Percentiles rank a stretch among this genome's conserved stretches.
Evolutionary conservation across 1,284 basidiomycete genomes (phyloP).

Genomic region (Anthracocystis walkeri): DNA sequence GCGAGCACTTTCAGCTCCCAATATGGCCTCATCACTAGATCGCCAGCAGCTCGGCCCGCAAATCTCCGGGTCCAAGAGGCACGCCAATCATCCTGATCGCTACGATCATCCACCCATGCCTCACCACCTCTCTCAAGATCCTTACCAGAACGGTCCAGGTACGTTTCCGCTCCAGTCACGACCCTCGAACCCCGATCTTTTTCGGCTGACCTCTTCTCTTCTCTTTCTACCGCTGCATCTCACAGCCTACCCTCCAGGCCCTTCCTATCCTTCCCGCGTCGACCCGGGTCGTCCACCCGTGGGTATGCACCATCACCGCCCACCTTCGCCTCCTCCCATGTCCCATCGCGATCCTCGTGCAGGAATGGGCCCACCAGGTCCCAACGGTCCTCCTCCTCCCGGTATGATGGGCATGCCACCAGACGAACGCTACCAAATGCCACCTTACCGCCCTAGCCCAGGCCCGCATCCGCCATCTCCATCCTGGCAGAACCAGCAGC

Average conservation of each 20-base stretch:
- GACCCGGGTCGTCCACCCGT: slow-evolving; percentile 38
- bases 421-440: slow-evolving; percentile 44
- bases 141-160: slow-evolving; percentile 48
- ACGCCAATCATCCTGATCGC: slow-evolving; percentile 39
- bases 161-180: slow-evolving; percentile 6
- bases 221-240: not conserved
- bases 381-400: slow-evolving; percentile 37
- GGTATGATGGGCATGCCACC: slow-evolving; percentile 50
- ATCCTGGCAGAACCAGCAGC: slow-evolving; percentile 51
- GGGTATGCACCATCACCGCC: slow-evolving; percentile 46
- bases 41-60: slow-evolving; percentile 47
- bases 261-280: slow-evolving; percentile 36
- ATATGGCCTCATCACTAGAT: slow-evolving; percentile 51
- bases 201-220: not conserved
- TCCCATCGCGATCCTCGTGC: slow-evolving; percentile 45
- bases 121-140: slow-evolving; percentile 46
- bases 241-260: slow-evolving; percentile 41
- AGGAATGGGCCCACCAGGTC: slow-evolving; percentile 36
- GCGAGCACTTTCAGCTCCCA: slow-evolving; percentile 6
- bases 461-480: slow-evolving; percentile 46
- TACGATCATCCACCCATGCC: slow-evolving; percentile 54
- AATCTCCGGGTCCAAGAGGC: slow-evolving; percentile 40
- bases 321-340: slow-evolving; percentile 44
- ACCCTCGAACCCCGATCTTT: not conserved
- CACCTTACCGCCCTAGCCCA: slow-evolving; percentile 38